These are phyloP conservation scores for Dunaliella primolecta DNA, from an alignment of 139 green algal species.

Conservation along the genomic window DNA sequence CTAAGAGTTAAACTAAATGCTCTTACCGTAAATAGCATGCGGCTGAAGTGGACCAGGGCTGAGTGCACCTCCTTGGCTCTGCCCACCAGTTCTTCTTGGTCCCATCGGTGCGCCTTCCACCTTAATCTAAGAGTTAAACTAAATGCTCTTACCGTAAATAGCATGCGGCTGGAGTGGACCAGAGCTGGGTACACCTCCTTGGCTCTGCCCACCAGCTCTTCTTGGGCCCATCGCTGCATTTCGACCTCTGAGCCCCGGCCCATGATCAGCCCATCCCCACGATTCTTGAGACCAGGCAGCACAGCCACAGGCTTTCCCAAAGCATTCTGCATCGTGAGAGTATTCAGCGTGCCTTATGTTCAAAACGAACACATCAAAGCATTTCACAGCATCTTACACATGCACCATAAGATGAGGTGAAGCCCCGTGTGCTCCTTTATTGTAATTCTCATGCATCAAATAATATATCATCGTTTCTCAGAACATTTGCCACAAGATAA, in stretches of 20 bases:
- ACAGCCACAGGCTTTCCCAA: conserved; percentile 46
- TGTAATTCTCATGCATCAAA: no score
- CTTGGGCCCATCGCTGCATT: conserved; percentile 45
- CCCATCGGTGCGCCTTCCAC: no score
- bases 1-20: no score
- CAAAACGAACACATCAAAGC: no score
- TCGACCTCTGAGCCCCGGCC: conserved; percentile 4
- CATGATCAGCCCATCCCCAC: conserved; percentile 37
- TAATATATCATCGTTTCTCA: no score
- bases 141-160: conserved; percentile 18
- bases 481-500: background rate
- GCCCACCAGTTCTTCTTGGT: no score
- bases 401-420: background rate
- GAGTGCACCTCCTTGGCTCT: no score
- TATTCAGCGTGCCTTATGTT: no score
- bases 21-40: conserved; percentile 15
- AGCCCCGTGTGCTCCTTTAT: background rate
- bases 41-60: no score
- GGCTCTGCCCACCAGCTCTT: conserved; percentile 27
- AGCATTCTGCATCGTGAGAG: conserved; percentile 21
- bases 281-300: conserved; percentile 51
- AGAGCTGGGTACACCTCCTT: conserved; percentile 18
- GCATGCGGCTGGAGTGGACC: conserved; percentile 22
- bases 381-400: background rate
- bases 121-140: no score